Percentiles rank a stretch among this genome's conserved stretches.
Conservation (phyloP, 768 basidiomycete genomes). For the Candolleomyces aberdarensis region DNA sequence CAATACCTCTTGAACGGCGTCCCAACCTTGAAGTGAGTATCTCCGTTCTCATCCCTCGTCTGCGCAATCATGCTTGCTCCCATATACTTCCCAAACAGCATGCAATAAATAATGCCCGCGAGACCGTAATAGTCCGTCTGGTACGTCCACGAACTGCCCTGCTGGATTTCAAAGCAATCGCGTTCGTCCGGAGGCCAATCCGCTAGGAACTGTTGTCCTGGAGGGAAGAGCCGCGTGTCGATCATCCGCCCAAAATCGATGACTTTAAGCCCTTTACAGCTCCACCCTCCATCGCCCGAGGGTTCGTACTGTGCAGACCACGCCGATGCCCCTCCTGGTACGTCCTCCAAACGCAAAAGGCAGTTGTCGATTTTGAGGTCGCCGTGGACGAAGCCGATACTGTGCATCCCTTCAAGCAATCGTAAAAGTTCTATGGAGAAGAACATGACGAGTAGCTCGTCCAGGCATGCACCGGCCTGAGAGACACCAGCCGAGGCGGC, state of each 20-base stretch:
- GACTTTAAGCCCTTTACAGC: constrained; percentile 80
- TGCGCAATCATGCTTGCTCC: constrained; percentile 57
- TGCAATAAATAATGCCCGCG: constrained; percentile 89
- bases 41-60: constrained; percentile 28
- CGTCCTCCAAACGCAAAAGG: constrained; percentile 85
- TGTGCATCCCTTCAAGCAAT: constrained; percentile 78
- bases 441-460: constrained; percentile 93
- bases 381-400: constrained; percentile 87
- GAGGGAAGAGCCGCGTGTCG: constrained; percentile 79
- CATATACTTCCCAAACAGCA: constrained; percentile 97
- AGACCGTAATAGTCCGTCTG: constrained; percentile 98
- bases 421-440: constrained; percentile 90
- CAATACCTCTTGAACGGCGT: constrained; percentile 92
- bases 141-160: constrained; percentile 85
- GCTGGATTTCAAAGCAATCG: constrained; percentile 90
- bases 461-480: constrained; percentile 77
- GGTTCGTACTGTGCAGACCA: constrained; percentile 81
- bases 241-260: constrained; percentile 98
- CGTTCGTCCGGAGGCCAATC: constrained; percentile 89
- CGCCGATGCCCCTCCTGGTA: constrained; percentile 61
- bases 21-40: constrained; percentile 57
- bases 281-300: constrained; percentile 81
- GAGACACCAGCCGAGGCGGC: constrained; percentile 73
- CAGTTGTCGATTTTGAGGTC: constrained; percentile 99
- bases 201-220: constrained; percentile 74